Conservation (phyloP, 805 yeast species). For the Limtongia smithiae region DNA sequence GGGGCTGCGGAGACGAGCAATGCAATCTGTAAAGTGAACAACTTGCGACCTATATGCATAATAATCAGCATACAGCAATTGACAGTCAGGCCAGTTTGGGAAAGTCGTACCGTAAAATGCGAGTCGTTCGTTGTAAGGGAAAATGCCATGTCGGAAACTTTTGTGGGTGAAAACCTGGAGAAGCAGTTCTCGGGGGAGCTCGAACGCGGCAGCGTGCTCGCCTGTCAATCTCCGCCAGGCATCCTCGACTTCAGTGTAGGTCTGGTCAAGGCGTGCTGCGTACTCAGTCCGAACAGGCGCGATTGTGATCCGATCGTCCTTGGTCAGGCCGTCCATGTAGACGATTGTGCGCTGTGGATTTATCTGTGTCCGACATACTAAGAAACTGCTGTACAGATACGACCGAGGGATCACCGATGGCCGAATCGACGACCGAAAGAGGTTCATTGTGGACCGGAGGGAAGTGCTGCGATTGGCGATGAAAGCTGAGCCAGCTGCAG, state of each 20-base stretch:
- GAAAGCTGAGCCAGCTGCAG: too few relatives aligned
- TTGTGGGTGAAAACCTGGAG: slow-evolving; percentile 88
- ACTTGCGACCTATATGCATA: slow-evolving; percentile 11
- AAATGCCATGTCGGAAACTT: slow-evolving; percentile 86
- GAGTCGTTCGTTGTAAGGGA: slow-evolving; percentile 85
- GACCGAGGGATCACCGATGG: background rate
- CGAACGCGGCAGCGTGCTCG: slow-evolving; percentile 40
- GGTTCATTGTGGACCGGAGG: slow-evolving; percentile 1
- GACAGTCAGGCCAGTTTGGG: too few relatives aligned
- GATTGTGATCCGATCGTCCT: slow-evolving; percentile 7
- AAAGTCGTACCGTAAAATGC: slow-evolving; percentile 46
- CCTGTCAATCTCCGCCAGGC: slow-evolving; percentile 18
- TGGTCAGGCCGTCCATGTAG: slow-evolving; percentile 13
- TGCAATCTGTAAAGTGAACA: slow-evolving; percentile 19
- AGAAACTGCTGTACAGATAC: background rate
- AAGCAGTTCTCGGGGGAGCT: slow-evolving; percentile 57
- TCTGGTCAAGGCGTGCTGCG: background rate
- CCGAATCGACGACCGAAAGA: slow-evolving; percentile 5
- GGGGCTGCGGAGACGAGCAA: slow-evolving; percentile 3
- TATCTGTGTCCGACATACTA: background rate
- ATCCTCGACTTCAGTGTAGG: slow-evolving; percentile 6
- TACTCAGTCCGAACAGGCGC: slow-evolving; percentile 6
- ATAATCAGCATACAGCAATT: background rate
- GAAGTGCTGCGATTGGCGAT: background rate
- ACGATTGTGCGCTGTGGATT: slow-evolving; percentile 8